Base-by-base conservation (phyloP, 2,329 filamentous ascomycete species). In the Diplocarpon mali region DNA sequence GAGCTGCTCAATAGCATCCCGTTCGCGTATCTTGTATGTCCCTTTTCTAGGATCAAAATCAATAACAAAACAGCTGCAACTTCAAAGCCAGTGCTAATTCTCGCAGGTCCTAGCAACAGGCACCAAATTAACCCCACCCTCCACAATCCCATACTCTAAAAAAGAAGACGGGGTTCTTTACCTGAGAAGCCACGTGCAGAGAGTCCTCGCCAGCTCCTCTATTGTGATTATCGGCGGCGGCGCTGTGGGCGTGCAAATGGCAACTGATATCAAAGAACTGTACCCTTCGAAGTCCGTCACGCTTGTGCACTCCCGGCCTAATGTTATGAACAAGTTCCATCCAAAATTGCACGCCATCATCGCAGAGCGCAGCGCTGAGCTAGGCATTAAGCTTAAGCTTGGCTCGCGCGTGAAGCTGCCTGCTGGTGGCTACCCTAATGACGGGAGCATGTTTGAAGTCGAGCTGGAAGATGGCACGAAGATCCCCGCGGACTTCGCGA, bases 171-270 rank as follows among this genome's bases (percentile, higher is more conserved):
- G 30, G 11, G 30, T 32, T 12, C n/a, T 3, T 32, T 32, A 32
- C 35, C 35, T 36, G 12, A 5, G 15, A 15, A 36, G 10, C 30
- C 30, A 32, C n/a, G 30, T 14, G 30, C 30, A 32, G n/a, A 4
- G n/a, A 14, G 30, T 32, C 30, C 30, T 32, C 30, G n/a, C 11
- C 30, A 32, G 30, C n/a, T 32, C 30, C 3, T 14, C 11, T 14
- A 55, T 66, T 34, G 62, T 62, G 2, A 46, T 67, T 14, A 47
- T 68, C 3, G 71, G 70, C 5, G 69, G 65, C 3, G 70, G 71
- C 1, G 65, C 71, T 2, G 70, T 72, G 0, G 71, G 71, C 1
- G 65, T 74, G 0, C 65, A 74, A 54, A 56, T 73, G 38, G 68
- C 69, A 0, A 61, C 64, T 1, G 71, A 75, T 54, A 65, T 69